Percentiles rank a stretch among this genome's conserved stretches.
These are phyloP conservation scores for Beauveria brongniartii DNA, from an alignment of 2,329 filamentous ascomycete genomes.

Conservation along the genomic window DNA sequence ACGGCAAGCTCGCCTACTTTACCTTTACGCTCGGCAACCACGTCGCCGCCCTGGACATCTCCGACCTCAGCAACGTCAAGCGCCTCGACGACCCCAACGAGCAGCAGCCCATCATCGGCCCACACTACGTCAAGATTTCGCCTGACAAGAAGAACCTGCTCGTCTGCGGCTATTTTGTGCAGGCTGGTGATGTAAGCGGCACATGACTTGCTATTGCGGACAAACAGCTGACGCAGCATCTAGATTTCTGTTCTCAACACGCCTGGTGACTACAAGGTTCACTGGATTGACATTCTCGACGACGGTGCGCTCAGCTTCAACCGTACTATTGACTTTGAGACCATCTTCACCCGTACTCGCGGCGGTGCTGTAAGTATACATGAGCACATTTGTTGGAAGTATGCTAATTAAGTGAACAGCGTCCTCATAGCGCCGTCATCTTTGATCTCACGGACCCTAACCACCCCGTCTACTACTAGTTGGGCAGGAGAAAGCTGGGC, in stretches of 20 bases:
- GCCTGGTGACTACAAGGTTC: constrained; percentile 52
- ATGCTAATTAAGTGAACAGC: constrained; percentile 16
- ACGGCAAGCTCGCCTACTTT: constrained; percentile 51
- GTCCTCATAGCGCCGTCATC: constrained; percentile 48
- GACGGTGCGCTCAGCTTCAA: constrained; percentile 52
- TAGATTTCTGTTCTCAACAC: constrained; percentile 52
- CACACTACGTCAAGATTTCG: constrained; percentile 56
- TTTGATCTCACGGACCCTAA: constrained; percentile 48
- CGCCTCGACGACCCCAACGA: constrained; percentile 53
- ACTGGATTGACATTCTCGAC: constrained; percentile 50
- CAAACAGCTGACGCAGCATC: neutral
- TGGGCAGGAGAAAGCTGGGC: neutral
- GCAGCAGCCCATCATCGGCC: constrained; percentile 50
- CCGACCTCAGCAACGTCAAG: constrained; percentile 50
- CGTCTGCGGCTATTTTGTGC: constrained; percentile 59
- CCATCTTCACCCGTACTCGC: constrained; percentile 40
- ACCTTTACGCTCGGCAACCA: constrained; percentile 55
- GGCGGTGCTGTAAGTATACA: constrained; percentile 36
- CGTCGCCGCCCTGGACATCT: constrained; percentile 53
- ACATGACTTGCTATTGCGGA: neutral
- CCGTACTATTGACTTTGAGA: constrained; percentile 48
- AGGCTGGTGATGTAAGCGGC: constrained; percentile 41
- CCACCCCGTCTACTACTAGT: constrained; percentile 41
- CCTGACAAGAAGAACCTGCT: constrained; percentile 57
- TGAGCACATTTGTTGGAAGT: neutral